Evolutionary conservation across 2,329 filamentous ascomycete species (phyloP).

Genomic region (Immersiporthe knoxdaviesiana): DNA sequence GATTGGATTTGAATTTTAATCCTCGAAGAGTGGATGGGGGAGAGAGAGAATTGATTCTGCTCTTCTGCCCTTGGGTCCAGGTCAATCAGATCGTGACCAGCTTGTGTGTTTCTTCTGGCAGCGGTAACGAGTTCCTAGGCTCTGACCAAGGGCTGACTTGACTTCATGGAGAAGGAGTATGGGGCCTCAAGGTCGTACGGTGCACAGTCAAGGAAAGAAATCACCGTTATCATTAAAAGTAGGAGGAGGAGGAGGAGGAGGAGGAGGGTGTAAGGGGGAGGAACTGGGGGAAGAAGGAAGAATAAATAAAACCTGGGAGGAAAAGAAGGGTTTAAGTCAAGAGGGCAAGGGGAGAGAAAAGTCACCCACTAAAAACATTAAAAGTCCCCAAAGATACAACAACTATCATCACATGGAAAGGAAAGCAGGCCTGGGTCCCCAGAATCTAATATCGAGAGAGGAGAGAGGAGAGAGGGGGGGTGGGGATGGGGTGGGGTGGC

Average conservation of each 20-base stretch:
- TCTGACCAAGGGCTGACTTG: neutral
- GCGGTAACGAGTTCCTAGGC: neutral
- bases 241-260: neutral
- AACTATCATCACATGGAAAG: neutral
- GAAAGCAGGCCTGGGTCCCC: neutral
- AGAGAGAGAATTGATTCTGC: neutral
- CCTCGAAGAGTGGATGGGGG: neutral
- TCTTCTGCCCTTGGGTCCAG: neutral
- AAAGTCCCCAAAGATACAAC: neutral
- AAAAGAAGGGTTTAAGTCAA: neutral
- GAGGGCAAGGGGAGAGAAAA: neutral
- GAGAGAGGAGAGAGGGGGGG: no score
- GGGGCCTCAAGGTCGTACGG: neutral
- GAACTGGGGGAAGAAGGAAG: neutral
- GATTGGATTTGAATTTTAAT: neutral
- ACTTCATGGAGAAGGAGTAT: neutral
- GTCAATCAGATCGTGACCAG: neutral
- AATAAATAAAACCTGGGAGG: neutral
- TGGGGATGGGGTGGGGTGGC: neutral
- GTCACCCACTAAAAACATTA: neutral
- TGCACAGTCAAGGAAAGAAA: no score
- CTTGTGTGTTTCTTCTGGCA: neutral
- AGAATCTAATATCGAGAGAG: neutral
- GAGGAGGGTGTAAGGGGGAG: neutral
- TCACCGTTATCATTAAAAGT: neutral